Base-by-base conservation (phyloP, 257 asterid genomes). In the Knoxia roxburghii region DNA sequence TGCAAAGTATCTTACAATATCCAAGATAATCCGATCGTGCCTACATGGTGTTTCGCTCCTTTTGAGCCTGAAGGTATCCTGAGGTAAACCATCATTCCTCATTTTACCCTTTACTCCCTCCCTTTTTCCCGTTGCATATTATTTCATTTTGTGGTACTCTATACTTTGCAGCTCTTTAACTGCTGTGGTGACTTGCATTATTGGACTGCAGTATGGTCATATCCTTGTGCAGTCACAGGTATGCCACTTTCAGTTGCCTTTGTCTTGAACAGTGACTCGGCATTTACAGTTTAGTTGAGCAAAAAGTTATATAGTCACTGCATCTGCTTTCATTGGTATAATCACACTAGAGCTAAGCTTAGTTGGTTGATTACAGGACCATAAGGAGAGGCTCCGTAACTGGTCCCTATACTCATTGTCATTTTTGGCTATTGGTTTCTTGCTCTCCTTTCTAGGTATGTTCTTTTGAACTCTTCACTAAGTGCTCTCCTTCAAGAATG, bases 61-160 rank as follows among this genome's bases (percentile, higher is more conserved):
- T 91, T 81, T 75, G 98, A 91, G 72, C 98, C 98, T 65, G 96
- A 91, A 83, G 96, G 96, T 51, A 84, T 87, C 79, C 75, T 91
- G 76, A 91, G 98, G 98, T 89, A 77, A 77, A 65, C 74, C 51
- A n/a, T 51, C 40, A 10, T 37, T 53, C 65, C 14, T 54, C 65
- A 73, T 48, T 58, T 33, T 52, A n/a, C 63, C 71, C 23, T 6
- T 58, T 30, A 30, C 24, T 17, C 5, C 63, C 43, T 37, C 54
- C 7, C 13, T 41, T 56, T 14, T 13, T 30, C 33, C 46, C 27
- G 32, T 33, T 20, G 15, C 39, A 14, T 4, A 60, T 18, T 0
- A n/a, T 35, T 33, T 18, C 29, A 58, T 62, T 2, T 61, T 41
- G 26, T 18, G 21, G 53, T 23, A 7, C 12, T 18, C 39, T 49